Evolutionary conservation across 805 yeast species (phyloP), one percentile per base, ranked within the genome.

Genomic region (Pichia membranifaciens): DNA sequence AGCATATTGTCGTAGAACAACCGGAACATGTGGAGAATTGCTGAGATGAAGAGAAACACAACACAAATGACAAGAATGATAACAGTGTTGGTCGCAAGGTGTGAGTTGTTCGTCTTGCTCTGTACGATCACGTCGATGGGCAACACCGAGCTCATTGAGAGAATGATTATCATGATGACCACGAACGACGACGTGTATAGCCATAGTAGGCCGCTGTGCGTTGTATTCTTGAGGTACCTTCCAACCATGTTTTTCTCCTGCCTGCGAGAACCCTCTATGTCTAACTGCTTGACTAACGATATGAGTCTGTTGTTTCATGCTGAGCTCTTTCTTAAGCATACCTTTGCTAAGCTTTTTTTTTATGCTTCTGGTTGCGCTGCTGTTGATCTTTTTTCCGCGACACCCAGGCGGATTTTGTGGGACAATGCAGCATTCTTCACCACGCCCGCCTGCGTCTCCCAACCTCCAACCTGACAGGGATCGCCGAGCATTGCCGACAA

Each of bases 121-220:
- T 78, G 76, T 1, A 76, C 72, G 50, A 89, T 79, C 28, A 88
- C 79, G 64, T 91, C 97, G 15, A 88, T 76, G 0, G 95, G 95
- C 0, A 91, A 70, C 8, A 84, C 85, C 2, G 86, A 70, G 23
- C 81, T 69, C 47, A 89, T 76, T 0, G 81, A 87, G 18, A 84
- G 55, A 46, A 75, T 68, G 1, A 72, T 53, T 2, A 67, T 50
- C 44, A 73, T 51, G 23, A 74, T 61, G 10, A 77, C 55, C 25
- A 70, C 58, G 43, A 72, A 63, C 18, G 79, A 70, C 20, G 70
- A 59, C 13, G 75, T 70, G 47, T 76, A 76, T 13, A 72, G 58
- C 79, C 79, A 76, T 28, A 43, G 4, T 10, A 25, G 29, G 29
- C 29, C 29, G 10, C 29, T 25, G 29, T 25, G 29, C 10, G 29